Conservation (phyloP, 139 green algal genomes). For the Chlamydomonas incerta region DNA sequence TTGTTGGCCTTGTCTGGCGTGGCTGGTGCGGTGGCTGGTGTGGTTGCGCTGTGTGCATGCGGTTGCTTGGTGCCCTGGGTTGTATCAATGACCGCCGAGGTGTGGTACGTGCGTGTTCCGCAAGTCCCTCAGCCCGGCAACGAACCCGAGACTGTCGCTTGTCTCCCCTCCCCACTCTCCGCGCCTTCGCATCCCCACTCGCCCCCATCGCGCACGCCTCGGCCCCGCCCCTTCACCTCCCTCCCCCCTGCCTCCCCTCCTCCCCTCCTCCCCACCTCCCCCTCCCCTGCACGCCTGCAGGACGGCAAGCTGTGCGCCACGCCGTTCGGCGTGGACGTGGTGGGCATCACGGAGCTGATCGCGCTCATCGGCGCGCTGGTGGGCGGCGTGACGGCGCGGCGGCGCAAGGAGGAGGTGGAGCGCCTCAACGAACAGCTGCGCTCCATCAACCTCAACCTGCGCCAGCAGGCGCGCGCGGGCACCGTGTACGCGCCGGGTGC, state of each 20-base stretch:
- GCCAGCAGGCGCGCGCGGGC: slow-evolving; percentile 90
- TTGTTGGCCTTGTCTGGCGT: no score
- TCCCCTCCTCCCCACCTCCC: neutral
- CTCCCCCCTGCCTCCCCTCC: neutral
- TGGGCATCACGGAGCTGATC: slow-evolving; percentile 95
- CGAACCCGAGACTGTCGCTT: no score
- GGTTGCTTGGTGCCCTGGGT: no score
- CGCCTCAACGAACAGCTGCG: slow-evolving; percentile 91
- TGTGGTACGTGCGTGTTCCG: no score
- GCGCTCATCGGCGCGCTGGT: slow-evolving; percentile 74
- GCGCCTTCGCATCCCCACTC: no score
- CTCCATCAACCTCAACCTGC: slow-evolving; percentile 90
- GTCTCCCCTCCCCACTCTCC: no score
- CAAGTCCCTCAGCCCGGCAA: no score
- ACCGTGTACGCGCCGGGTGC: slow-evolving; percentile 90
- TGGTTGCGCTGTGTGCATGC: no score
- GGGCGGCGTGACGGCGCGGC: slow-evolving; percentile 76
- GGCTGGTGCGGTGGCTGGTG: no score
- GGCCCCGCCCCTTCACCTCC: no score
- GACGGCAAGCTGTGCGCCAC: slow-evolving; percentile 92
- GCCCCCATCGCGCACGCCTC: no score
- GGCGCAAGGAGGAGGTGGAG: slow-evolving; percentile 91
- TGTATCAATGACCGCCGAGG: no score
- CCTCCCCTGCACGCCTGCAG: slow-evolving; percentile 1
- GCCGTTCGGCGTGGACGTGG: slow-evolving; percentile 95